Evolutionary conservation across 1,284 basidiomycete species (phyloP).

Genomic region (Bjerkandera adusta): DNA sequence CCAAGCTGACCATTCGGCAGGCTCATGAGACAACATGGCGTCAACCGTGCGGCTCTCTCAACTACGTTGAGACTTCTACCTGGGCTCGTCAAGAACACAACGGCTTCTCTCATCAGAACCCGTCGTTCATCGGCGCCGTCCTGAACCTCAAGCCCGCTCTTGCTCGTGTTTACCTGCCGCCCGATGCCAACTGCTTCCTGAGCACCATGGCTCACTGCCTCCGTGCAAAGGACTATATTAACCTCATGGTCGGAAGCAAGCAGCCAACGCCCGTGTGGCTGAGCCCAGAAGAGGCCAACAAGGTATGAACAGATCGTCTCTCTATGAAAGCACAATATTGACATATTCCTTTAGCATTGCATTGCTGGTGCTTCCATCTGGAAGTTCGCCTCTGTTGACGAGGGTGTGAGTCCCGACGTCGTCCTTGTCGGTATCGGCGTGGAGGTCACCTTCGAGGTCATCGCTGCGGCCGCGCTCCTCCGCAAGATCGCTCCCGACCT

Average conservation of each 20-base stretch:
- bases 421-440: conserved; percentile 76
- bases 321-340: not conserved
- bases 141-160: conserved; percentile 73
- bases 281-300: conserved; percentile 61
- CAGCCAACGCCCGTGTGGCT: conserved; percentile 74
- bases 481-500: conserved; percentile 60
- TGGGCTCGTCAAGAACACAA: conserved; percentile 84
- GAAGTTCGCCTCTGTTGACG: conserved; percentile 73
- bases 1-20: conserved; percentile 14
- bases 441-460: conserved; percentile 75
- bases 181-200: conserved; percentile 86
- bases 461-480: conserved; percentile 74
- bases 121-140: conserved; percentile 81
- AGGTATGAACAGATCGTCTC: conserved; percentile 31
- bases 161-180: conserved; percentile 84
- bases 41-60: conserved; percentile 69
- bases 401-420: conserved; percentile 64
- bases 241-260: conserved; percentile 86
- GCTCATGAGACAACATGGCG: conserved; percentile 78
- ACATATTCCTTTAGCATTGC: conserved; percentile 50
- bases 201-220: conserved; percentile 82
- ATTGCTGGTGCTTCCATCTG: conserved; percentile 73
- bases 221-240: conserved; percentile 80
- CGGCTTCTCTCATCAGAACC: conserved; percentile 84
- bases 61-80: conserved; percentile 85